Base-by-base conservation (phyloP, 139 green algal genomes). In the Ettlia oleoabundans region DNA sequence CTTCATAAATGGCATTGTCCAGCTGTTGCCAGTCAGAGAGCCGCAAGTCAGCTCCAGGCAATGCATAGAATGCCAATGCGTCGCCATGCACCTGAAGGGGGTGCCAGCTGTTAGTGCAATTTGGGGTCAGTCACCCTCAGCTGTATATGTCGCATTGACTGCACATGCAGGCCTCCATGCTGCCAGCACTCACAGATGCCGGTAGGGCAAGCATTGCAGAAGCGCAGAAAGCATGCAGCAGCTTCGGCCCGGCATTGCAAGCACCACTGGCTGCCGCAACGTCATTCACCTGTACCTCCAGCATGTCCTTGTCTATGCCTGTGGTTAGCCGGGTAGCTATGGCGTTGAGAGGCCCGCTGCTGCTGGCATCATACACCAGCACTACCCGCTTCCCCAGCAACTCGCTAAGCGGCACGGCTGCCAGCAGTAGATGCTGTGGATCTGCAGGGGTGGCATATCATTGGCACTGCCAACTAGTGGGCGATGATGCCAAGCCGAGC, bases 371-470 rank as follows among this genome's bases (percentile, higher is more conserved):
- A 37, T 80, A 80, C 0, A 80, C 73, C 9, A 80, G 53, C 73
- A 80, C 35, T 37, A 68, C 38, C 10, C 24, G 73, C 6, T 10
- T 26, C 26, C 73, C 53, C 28, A 67, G 32, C 73, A 21, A 15
- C 53, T 68, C 51, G 73, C 73, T 80, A 7, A 80, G 33, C 2
- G 73, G 73, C 53, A 80, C 73, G 35, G 37, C 73, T 0, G 73
- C 73, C 52, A 80, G 37, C 53, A 80, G 73, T 26, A 80, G 73
- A 53, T 80, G 73, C 73, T 80, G 35, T 21, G 73, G 73, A 21
- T 80, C 73, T 4, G 73, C 53, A 15, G 47, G 15, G 47, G 47
- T 15, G 13, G 47, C 47, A 58, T 15, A 15, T 58, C 47, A 58
- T 10, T 10, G 10, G 15, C 10, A 10, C 47, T 58, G 13, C 10